phyloP scores from a whole-genome alignment of 805 yeast species.

The Metschnikowia aberdeeniae region DNA sequence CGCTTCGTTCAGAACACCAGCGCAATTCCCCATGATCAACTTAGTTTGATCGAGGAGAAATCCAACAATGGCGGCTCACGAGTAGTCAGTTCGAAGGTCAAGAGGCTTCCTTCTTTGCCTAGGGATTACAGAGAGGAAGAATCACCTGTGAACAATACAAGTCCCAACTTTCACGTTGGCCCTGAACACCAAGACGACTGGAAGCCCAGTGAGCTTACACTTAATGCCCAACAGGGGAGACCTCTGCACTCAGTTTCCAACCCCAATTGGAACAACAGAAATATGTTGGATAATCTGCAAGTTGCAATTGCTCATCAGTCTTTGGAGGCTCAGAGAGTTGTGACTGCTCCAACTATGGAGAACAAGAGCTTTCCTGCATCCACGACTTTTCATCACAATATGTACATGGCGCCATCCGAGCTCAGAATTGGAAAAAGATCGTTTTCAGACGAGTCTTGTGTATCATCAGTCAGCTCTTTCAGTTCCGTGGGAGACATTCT shows the following conservation, averaged over 20 bases:
- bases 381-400: conserved; percentile 9
- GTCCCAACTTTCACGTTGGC: neutral
- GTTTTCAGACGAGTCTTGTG: conserved; percentile 35
- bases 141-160: neutral
- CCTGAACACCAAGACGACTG: too few species aligned
- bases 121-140: neutral
- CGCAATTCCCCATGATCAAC: conserved; percentile 28
- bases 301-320: too few species aligned
- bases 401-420: conserved; percentile 12
- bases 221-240: too few species aligned
- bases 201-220: too few species aligned
- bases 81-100: conserved; percentile 24
- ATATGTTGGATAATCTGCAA: too few species aligned
- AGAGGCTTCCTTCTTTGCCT: conserved; percentile 6
- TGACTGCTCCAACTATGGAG: neutral
- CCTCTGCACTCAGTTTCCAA: too few species aligned
- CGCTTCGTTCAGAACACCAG: conserved; percentile 20
- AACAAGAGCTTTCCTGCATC: conserved; percentile 2
- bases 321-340: neutral
- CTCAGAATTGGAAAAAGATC: conserved; percentile 21
- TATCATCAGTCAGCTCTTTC: conserved; percentile 36
- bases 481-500: conserved; percentile 32
- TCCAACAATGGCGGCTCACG: conserved; percentile 29
- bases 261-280: too few species aligned
- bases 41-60: conserved; percentile 42